Base-by-base conservation (phyloP, 345 rosid species). In the Triadica sebifera region DNA sequence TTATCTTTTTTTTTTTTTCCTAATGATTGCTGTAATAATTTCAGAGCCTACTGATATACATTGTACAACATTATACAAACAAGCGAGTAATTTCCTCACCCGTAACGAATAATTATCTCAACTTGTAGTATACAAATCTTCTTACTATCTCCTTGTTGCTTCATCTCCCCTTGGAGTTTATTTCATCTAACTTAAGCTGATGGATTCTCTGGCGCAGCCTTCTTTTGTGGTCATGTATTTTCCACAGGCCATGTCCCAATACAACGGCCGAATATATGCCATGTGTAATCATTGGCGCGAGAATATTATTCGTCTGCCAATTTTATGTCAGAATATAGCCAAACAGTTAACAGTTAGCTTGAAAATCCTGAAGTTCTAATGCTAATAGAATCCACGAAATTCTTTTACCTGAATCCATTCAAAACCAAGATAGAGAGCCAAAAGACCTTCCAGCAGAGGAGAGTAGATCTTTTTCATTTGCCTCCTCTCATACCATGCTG, bases 401-500 rank as follows among this genome's bases (percentile, higher is more conserved):
- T 10, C 20, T 8, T 34, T 53, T 22, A 94, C 98, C 96, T 89
- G 91, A 71, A 91, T 87, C 98, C 98, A 94, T 79, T 92, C 97
- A 57, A 91, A 87, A 74, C 98, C 97, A 24, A 92, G 98, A 86
- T 92, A 94, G 58, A 94, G 88, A 10, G 93, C 95, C 76, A 92
- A 83, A 64, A 94, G 81, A 41, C 98, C 98, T 92, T 94, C 98
- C 34, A 94, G 87, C 20, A 94, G 95, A 5, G 98, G 98, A 43
- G 97, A 94, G 85, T 94, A 94, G 51, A 94, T 92, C 86, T 92
- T 92, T 78, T 87, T 94, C 98, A 94, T 89, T 77, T 92, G 97
- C 84, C 98, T 88, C 84, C 91, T 92, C 80, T 94, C 91, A 19
- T 94, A 94, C 98, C 98, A 92, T 61, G 97, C 99, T 95, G 86